A percentile compares a stretch with the other conserved stretches of the same genome.
phyloP scores from a whole-genome alignment of 306 rosid genomes.

The Lathyrus tuberosus region DNA sequence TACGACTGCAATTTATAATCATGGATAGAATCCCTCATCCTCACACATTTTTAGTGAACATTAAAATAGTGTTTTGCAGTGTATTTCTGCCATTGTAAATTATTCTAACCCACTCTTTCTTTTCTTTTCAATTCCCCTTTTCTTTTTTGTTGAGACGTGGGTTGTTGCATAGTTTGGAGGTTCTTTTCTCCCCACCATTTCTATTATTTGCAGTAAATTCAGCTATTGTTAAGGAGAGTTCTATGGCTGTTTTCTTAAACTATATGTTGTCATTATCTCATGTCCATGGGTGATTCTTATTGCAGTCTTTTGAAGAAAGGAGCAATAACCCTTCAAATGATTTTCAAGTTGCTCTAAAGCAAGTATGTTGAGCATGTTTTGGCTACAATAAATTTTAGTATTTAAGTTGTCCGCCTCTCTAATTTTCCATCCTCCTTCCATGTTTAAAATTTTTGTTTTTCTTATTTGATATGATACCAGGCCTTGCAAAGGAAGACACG shows the following conservation, averaged over 20 bases:
- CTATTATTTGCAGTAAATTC: constrained; percentile 23
- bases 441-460: constrained; percentile 5
- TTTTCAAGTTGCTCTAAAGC: constrained; percentile 67
- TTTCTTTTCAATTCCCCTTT: not conserved
- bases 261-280: constrained; percentile 25
- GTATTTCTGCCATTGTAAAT: constrained; percentile 17
- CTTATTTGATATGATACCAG: constrained; percentile 41
- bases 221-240: constrained; percentile 26
- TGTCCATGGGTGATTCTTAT: constrained; percentile 22
- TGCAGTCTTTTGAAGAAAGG: constrained; percentile 63
- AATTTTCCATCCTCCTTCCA: not conserved
- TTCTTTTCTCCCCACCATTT: constrained; percentile 7
- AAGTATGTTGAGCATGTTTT: constrained; percentile 47
- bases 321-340: constrained; percentile 59
- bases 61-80: constrained; percentile 1
- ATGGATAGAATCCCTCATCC: too few species aligned
- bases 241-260: constrained; percentile 11
- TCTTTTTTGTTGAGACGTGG: constrained; percentile 19
- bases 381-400: constrained; percentile 21
- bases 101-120: constrained; percentile 12
- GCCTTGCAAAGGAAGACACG: constrained; percentile 53
- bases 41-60: constrained; percentile 5
- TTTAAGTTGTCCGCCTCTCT: constrained; percentile 13
- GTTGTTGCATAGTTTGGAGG: constrained; percentile 31
- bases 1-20: too few species aligned